Evolutionary conservation across 495 filamentous ascomycete genomes (phyloP).

Genomic region (Parachaetomium inaequale): DNA sequence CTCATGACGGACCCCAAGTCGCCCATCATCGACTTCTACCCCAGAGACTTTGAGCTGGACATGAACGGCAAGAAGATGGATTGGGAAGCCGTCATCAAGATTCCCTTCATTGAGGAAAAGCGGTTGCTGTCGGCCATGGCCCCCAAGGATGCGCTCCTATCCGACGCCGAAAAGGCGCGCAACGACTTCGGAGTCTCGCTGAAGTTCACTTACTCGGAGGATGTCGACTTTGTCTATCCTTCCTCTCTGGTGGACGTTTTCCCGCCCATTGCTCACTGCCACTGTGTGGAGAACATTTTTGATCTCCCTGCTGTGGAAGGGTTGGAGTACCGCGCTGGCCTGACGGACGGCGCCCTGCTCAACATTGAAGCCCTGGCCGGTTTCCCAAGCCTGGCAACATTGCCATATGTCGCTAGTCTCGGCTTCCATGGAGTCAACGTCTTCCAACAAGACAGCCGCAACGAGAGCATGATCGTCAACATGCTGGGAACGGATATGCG

Average conservation of each 20-base stretch:
- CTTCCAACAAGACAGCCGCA: conserved; percentile 95
- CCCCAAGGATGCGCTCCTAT: conserved; percentile 72
- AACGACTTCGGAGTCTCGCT: conserved; percentile 90
- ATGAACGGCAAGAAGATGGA: conserved; percentile 99
- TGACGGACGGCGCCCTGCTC: conserved; percentile 83
- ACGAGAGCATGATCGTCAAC: conserved; percentile 93
- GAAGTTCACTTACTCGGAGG: conserved; percentile 83
- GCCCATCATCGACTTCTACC: conserved; percentile 99
- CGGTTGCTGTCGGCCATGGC: conserved; percentile 81
- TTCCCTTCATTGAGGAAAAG: conserved; percentile 94
- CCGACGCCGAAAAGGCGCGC: conserved; percentile 68
- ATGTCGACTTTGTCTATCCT: conserved; percentile 73
- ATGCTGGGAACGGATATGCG: conserved; percentile 68
- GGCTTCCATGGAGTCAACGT: conserved; percentile 91
- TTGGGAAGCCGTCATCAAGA: conserved; percentile 98
- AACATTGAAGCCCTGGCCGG: conserved; percentile 80
- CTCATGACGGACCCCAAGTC: conserved; percentile 88
- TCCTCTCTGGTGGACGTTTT: conserved; percentile 88
- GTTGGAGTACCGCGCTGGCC: conserved; percentile 75
- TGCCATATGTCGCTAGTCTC: conserved; percentile 73
- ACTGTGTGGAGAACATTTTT: conserved; percentile 91
- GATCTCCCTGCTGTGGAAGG: conserved; percentile 92
- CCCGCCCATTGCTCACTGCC: conserved; percentile 81
- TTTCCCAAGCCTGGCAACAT: conserved; percentile 81
- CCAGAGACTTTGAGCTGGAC: conserved; percentile 93